Base-by-base conservation (phyloP, 2,329 filamentous ascomycete species). In the Karstenula rhodostoma region DNA sequence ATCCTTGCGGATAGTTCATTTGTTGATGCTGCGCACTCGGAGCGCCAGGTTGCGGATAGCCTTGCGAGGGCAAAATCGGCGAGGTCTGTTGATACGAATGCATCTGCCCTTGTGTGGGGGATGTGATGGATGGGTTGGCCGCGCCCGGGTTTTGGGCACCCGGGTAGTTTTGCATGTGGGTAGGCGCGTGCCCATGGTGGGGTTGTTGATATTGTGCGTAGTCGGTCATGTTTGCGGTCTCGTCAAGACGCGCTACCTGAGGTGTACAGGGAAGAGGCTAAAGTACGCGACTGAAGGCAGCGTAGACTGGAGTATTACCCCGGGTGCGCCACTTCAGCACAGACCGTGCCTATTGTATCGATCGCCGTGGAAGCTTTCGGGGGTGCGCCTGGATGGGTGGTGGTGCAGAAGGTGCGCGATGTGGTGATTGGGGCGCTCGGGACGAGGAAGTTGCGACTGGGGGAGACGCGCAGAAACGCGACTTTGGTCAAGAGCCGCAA, bases 1-100 rank as follows among this genome's bases (percentile, higher is more conserved):
- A 90, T 60, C 87, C 89, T 75, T 93, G 87, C 72, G 91, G 87
- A 79, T 97, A 97, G 81, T 89, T 92, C 85, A 89, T 92, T 80
- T 90, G 89, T 67, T 86, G 86, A 54, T 87, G 86, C 68, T 89
- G 75, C 52, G 78, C 85, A 73, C 86, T 87, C 63, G 87, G 87
- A 42, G 85, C 82, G 63, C 86, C 84, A 71, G 89, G 86, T 68
- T 90, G 90, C 73, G 91, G 87, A 62, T 83, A 84, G 59, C 83
- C 84, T 79, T 95, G 92, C 55, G 91, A 90, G 27, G 90, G 87
- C 58, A 95, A 84, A 64, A 95, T 93, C 33, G 93, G 92, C 35
- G 92, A 95, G 4, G 89, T 88, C 79, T 94, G 87, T 66, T 84
- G 84, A 72, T 85, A 81, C 56, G 85, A 82, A 43, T 75, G 74